phyloP scores from a whole-genome alignment of 169 alveolate species.

The Neospora caninum region DNA sequence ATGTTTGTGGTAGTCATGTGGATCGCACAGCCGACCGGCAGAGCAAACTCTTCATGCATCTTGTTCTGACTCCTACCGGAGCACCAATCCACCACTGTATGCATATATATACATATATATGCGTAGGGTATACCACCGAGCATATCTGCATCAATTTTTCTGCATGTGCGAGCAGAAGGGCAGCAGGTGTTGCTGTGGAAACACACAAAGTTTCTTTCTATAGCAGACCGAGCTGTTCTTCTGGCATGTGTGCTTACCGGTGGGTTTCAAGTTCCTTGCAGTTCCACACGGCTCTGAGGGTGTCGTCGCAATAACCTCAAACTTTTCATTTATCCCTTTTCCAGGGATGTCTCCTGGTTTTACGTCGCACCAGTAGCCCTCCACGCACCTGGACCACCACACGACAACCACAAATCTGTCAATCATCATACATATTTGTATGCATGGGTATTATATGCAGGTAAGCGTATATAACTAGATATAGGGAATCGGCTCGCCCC shows the following conservation, averaged over 20 bases:
- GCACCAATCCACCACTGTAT: too few species aligned
- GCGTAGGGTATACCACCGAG: too few species aligned
- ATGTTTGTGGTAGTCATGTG: too few species aligned
- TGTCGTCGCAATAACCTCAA: conserved; percentile 49
- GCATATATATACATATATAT: too few species aligned
- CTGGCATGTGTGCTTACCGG: background rate
- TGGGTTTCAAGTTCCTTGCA: conserved; percentile 45
- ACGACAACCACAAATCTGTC: background rate
- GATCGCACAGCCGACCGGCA: too few species aligned
- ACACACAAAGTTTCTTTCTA: too few species aligned
- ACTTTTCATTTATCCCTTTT: conserved; percentile 29
- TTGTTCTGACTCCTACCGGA: too few species aligned
- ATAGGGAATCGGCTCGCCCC: background rate
- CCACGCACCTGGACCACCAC: conserved; percentile 40
- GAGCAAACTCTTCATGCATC: too few species aligned
- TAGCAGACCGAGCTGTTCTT: too few species aligned
- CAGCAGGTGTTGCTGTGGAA: too few species aligned
- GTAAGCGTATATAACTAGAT: background rate
- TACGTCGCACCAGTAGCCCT: conserved; percentile 66
- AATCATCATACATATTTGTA: background rate
- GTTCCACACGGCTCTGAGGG: conserved; percentile 64
- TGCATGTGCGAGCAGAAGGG: too few species aligned
- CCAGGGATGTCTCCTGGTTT: conserved; percentile 51
- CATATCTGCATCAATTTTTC: too few species aligned
- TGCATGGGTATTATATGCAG: background rate